Conservation (phyloP, 1,139 yeast genomes). For the Magnusiomyces magnusii region DNA sequence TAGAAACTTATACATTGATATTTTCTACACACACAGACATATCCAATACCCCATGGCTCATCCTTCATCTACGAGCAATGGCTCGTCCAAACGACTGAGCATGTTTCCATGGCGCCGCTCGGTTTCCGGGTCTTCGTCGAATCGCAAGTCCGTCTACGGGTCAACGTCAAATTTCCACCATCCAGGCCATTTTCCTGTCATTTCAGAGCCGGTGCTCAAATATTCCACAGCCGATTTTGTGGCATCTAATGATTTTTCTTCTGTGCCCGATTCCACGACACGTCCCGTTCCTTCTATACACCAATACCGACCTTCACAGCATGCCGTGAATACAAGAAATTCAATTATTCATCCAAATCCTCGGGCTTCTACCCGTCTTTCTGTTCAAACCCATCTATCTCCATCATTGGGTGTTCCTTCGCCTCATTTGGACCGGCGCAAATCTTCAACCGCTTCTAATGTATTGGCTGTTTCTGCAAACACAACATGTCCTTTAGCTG, state of each 20-base stretch:
- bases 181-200: conserved; percentile 15
- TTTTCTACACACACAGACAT: background rate
- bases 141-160: background rate
- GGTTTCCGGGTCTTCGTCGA: background rate
- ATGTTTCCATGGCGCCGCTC: conserved; percentile 2
- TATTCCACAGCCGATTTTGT: conserved; percentile 15
- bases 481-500: conserved; percentile 3
- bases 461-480: conserved; percentile 1
- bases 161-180: conserved; percentile 5
- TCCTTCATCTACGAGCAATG: background rate
- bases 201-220: conserved; percentile 16
- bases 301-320: conserved; percentile 13
- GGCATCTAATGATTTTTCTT: conserved; percentile 4
- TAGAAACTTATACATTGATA: background rate
- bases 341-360: conserved; percentile 8
- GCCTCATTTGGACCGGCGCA: background rate
- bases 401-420: background rate
- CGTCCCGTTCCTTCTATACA: conserved; percentile 14
- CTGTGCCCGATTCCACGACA: background rate
- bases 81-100: conserved; percentile 3
- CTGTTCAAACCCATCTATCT: background rate
- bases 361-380: background rate
- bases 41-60: background rate
- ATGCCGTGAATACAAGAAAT: conserved; percentile 14
- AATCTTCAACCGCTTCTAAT: background rate